phyloP scores from a whole-genome alignment of 805 yeast species.

The Candida gorgasii region DNA sequence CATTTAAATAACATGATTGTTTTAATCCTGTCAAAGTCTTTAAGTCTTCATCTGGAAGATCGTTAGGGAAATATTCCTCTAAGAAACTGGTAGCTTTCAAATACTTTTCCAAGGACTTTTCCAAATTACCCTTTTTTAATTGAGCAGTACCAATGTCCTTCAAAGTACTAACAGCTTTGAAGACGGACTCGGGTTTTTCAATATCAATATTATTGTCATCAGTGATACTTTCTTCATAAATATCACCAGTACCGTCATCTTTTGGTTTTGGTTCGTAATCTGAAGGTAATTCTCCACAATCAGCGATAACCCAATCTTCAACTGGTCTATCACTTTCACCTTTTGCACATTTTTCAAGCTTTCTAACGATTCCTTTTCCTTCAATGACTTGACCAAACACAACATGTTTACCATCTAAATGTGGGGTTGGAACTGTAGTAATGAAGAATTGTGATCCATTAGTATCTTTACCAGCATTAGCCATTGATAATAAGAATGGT shows the following conservation, averaged over 20 bases:
- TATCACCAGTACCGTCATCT: slow-evolving; percentile 84
- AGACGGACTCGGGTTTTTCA: slow-evolving; percentile 62
- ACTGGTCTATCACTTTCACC: slow-evolving; percentile 70
- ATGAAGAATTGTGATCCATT: slow-evolving; percentile 96
- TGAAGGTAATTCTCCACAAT: slow-evolving; percentile 74
- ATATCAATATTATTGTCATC: slow-evolving; percentile 71
- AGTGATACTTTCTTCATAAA: slow-evolving; percentile 70
- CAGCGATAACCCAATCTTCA: slow-evolving; percentile 66
- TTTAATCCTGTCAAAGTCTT: slow-evolving; percentile 53
- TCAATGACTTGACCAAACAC: slow-evolving; percentile 87
- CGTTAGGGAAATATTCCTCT: slow-evolving; percentile 73
- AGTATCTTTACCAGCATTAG: slow-evolving; percentile 93
- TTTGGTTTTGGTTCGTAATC: slow-evolving; percentile 55
- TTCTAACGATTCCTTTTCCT: slow-evolving; percentile 80
- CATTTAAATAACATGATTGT: slow-evolving; percentile 66
- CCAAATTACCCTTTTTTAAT: slow-evolving; percentile 63
- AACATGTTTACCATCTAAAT: slow-evolving; percentile 92
- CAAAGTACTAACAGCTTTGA: slow-evolving; percentile 61
- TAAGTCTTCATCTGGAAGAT: slow-evolving; percentile 55
- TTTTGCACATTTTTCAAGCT: slow-evolving; percentile 71
- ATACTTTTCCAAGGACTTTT: slow-evolving; percentile 66
- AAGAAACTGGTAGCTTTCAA: slow-evolving; percentile 69
- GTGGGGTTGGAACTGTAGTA: slow-evolving; percentile 92
- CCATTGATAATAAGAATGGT: slow-evolving; percentile 93
- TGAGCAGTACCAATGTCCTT: slow-evolving; percentile 78